Evolutionary conservation across 768 basidiomycete species (phyloP).

Genomic region (Boletus edulis): DNA sequence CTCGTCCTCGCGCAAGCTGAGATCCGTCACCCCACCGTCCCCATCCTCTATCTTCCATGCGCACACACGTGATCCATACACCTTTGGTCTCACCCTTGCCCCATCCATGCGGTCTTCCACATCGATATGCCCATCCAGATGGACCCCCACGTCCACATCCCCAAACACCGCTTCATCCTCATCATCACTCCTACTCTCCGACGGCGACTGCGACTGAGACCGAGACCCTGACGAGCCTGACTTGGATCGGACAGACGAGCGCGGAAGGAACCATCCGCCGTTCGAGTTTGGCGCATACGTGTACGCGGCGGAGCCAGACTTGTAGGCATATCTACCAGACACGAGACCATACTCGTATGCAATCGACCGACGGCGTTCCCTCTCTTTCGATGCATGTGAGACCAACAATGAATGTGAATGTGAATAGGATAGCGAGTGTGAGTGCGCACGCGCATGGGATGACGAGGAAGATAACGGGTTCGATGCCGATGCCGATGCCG

Average conservation of each 20-base stretch:
- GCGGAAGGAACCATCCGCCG: slow-evolving; percentile 55
- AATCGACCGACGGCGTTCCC: slow-evolving; percentile 14
- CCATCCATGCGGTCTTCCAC: background rate
- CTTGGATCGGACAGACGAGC: slow-evolving; percentile 46
- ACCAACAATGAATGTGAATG: slow-evolving; percentile 7
- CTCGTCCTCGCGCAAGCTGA: slow-evolving; percentile 6
- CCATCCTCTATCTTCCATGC: slow-evolving; percentile 4
- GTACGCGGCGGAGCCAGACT: background rate
- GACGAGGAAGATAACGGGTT: background rate
- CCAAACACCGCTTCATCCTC: slow-evolving; percentile 13
- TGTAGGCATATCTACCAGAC: background rate
- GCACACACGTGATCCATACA: background rate
- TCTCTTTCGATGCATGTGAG: background rate
- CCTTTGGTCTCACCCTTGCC: background rate
- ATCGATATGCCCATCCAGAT: background rate
- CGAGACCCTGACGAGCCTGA: slow-evolving; percentile 37
- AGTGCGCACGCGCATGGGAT: background rate
- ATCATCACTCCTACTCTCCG: slow-evolving; percentile 38
- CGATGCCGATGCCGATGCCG: slow-evolving; percentile 31
- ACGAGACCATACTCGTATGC: slow-evolving; percentile 10
- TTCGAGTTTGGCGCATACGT: slow-evolving; percentile 21
- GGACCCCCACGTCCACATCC: background rate
- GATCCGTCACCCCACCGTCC: background rate
- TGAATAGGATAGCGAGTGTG: background rate
- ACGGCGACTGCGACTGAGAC: slow-evolving; percentile 33